A percentile compares a stretch with the other conserved stretches of the same genome.
Evolutionary conservation across 306 rosid species (phyloP).

Genomic region (Cucurbita pepo): DNA sequence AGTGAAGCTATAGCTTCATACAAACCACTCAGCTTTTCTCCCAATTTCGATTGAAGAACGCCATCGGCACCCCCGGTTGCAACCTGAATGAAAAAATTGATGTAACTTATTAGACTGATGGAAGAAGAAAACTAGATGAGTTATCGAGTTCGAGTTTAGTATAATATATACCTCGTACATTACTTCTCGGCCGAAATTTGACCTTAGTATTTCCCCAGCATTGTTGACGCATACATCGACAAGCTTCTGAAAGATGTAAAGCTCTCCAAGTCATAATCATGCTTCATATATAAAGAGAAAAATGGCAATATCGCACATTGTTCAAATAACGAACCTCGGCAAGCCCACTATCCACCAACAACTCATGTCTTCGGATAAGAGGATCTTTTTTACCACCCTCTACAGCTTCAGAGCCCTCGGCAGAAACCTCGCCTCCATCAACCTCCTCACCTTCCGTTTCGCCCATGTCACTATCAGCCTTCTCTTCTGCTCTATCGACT

Average conservation of each 20-base stretch:
- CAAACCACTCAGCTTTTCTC: slow-evolving; percentile 46
- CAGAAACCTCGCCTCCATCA: slow-evolving; percentile 18
- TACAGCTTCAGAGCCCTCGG: slow-evolving; percentile 23
- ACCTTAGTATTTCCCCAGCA: slow-evolving; percentile 51
- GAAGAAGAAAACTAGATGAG: background rate
- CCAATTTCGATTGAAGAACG: slow-evolving; percentile 55
- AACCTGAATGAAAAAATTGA: slow-evolving; percentile 23
- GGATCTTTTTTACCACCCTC: slow-evolving; percentile 95
- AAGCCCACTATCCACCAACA: slow-evolving; percentile 80
- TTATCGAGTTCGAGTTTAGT: background rate
- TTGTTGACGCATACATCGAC: slow-evolving; percentile 49
- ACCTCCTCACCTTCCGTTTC: slow-evolving; percentile 22
- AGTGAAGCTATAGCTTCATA: slow-evolving; percentile 56
- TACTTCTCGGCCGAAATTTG: slow-evolving; percentile 85
- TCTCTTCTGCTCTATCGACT: slow-evolving; percentile 20
- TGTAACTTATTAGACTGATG: background rate
- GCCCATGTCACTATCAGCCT: slow-evolving; percentile 22
- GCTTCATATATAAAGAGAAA: background rate
- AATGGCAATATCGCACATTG: background rate
- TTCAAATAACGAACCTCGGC: slow-evolving; percentile 59
- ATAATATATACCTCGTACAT: slow-evolving; percentile 51
- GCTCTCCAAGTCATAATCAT: background rate
- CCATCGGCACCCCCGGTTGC: slow-evolving; percentile 67
- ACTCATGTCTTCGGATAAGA: slow-evolving; percentile 64
- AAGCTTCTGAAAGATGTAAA: slow-evolving; percentile 44